These are phyloP conservation scores for Catunica adiposa DNA, from an alignment of 2,329 filamentous ascomycete species.

Conservation along the genomic window DNA sequence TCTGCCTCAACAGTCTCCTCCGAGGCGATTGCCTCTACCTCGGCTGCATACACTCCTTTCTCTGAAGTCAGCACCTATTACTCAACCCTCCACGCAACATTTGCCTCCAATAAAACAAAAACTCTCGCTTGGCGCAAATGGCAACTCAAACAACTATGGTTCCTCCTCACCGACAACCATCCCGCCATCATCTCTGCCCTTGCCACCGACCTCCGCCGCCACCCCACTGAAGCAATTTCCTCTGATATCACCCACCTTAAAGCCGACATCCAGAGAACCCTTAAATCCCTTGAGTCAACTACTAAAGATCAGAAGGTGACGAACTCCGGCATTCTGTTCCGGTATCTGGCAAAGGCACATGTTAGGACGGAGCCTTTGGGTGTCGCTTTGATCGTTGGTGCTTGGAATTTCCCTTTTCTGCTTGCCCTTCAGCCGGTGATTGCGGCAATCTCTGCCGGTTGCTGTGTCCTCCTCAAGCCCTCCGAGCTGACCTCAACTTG, in stretches of 20 bases:
- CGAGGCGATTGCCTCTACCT: too few species aligned
- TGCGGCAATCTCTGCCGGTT: conserved; percentile 28
- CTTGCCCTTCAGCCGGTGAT: conserved; percentile 25
- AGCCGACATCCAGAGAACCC: conserved; percentile 22
- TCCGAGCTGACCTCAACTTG: conserved; percentile 23
- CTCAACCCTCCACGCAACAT: conserved; percentile 15
- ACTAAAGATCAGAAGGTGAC: conserved; percentile 21
- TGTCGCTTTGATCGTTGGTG: conserved; percentile 27
- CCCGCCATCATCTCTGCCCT: conserved; percentile 18
- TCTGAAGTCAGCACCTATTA: neutral
- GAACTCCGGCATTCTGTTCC: conserved; percentile 19
- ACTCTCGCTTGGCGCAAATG: conserved; percentile 22
- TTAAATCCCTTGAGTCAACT: conserved; percentile 26
- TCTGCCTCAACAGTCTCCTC: too few species aligned
- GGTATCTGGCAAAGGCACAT: conserved; percentile 20
- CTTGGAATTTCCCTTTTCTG: conserved; percentile 31
- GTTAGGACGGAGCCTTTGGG: conserved; percentile 29
- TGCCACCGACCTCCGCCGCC: conserved; percentile 19
- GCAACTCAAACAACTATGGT: conserved; percentile 24
- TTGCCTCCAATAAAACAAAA: conserved; percentile 20
- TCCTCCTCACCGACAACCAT: conserved; percentile 22
- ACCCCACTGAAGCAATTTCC: conserved; percentile 18
- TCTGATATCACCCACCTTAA: conserved; percentile 21
- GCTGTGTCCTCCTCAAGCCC: conserved; percentile 27
- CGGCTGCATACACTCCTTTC: conserved; percentile 2